Evolutionary conservation across 2,329 filamentous ascomycete genomes (phyloP), one percentile per base, ranked within the genome.

Genomic region (Neurospora sp.): DNA sequence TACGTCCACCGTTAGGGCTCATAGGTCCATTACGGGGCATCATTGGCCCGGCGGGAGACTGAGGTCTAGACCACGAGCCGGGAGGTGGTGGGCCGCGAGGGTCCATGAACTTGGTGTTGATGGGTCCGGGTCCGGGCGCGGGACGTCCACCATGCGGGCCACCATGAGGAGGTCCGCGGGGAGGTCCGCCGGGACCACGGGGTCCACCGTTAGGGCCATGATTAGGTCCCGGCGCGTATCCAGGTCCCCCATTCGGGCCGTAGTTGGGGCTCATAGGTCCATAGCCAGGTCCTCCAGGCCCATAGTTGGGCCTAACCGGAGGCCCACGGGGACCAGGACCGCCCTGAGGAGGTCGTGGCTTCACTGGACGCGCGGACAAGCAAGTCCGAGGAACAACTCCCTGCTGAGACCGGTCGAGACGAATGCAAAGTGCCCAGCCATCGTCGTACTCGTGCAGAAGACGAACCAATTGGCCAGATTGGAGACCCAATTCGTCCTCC

Each of bases 381-480:
- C 96, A 99, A 43, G 94, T 97, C 75, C 96, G 89, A 15, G 96
- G 96, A 70, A 92, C 93, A 68, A 98, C 96, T 83, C 96, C 96
- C 83, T 98, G 94, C 76, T 92, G 86, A 72, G 93, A 94, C 73
- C 93, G 91, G 80, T 98, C 94, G 76, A 98, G 90, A 74, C 91
- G 91, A 75, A 93, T 91, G 80, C 93, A 97, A 69, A 98, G 92
- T 77, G 94, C 93, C 96, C 96, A 99, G 76, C 96, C 96, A 81
- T 99, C 96, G 78, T 99, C 96, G 77, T 98, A 99, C 81, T 97
- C 94, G 78, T 98, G 95, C 68, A 98, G 84, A 73, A 99, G 84
- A 73, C 95, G 88, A 68, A 98, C 93, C 67, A 99, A 85, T 73
- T 96, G 90, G 68, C 96, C 96, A 70, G 90, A 88, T 73, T 84